phyloP scores from a whole-genome alignment of 495 filamentous ascomycete species.

The Aspergillus ostianus region DNA sequence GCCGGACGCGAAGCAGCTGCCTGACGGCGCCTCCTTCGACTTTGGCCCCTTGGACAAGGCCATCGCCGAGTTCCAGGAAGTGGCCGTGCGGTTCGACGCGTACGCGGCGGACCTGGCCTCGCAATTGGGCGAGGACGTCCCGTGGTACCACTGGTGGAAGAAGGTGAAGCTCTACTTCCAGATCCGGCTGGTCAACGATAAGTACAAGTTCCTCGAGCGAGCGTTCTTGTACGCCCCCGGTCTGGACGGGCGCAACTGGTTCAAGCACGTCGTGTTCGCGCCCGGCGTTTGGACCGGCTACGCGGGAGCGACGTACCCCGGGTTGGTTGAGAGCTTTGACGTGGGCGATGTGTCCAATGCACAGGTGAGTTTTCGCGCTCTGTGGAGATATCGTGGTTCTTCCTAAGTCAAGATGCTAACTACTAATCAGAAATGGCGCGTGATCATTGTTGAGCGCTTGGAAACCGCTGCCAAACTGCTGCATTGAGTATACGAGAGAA shows the following conservation, averaged over 20 bases:
- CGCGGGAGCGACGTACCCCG: conserved; percentile 68
- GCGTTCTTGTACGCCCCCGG: conserved; percentile 58
- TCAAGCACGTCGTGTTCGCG: conserved; percentile 70
- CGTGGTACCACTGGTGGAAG: conserved; percentile 79
- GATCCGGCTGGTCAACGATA: conserved; percentile 53
- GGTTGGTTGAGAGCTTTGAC: conserved; percentile 60
- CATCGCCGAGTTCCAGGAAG: conserved; percentile 45
- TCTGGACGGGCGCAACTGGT: conserved; percentile 60
- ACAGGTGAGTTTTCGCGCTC: conserved; percentile 29
- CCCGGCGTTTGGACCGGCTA: conserved; percentile 89
- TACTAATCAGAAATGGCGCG: conserved; percentile 41
- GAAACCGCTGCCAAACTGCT: conserved; percentile 38
- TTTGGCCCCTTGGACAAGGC: conserved; percentile 49
- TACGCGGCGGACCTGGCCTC: conserved; percentile 50
- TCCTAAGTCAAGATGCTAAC: conserved; percentile 1
- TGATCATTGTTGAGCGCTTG: conserved; percentile 42
- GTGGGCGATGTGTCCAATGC: conserved; percentile 48
- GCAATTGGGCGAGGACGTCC: conserved; percentile 50
- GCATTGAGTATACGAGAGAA: conserved; percentile 14
- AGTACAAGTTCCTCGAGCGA: conserved; percentile 62
- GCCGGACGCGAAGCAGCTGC: conserved; percentile 37
- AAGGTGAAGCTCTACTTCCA: conserved; percentile 59
- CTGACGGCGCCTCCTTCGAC: conserved; percentile 28
- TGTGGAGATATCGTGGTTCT: conserved; percentile 5
- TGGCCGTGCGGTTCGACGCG: conserved; percentile 52